phyloP scores from a whole-genome alignment of 1,284 basidiomycete genomes.

The Marasmius fiardii region DNA sequence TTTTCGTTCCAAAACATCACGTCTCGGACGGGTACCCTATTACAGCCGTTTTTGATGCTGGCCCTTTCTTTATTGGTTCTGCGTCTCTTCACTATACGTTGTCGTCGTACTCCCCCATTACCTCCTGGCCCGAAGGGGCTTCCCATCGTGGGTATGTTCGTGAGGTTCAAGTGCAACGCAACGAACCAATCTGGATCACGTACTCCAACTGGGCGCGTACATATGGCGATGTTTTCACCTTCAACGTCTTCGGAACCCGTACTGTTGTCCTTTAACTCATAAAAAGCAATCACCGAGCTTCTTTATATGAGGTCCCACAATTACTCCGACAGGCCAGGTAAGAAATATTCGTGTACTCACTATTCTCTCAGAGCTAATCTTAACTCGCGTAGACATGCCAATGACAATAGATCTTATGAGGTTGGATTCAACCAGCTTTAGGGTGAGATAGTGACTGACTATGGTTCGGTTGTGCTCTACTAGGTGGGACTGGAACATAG shows the following conservation, averaged over 20 bases:
- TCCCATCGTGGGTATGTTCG: conserved; percentile 8
- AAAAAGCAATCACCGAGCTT: conserved; percentile 19
- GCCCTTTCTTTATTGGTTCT: neutral
- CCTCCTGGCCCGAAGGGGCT: conserved; percentile 11
- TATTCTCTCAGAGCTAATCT: neutral
- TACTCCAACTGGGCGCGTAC: conserved; percentile 4
- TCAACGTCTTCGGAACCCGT: conserved; percentile 11
- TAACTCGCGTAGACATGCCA: neutral
- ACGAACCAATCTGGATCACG: conserved; percentile 4
- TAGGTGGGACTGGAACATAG: conserved; percentile 28
- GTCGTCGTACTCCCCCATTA: neutral
- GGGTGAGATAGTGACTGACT: neutral
- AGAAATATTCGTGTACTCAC: neutral
- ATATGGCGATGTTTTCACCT: conserved; percentile 6
- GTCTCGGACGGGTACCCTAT: too few relatives aligned
- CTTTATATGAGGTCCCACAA: conserved; percentile 20
- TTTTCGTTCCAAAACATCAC: too few relatives aligned
- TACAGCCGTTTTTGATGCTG: neutral
- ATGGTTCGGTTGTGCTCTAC: neutral
- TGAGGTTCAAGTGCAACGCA: neutral
- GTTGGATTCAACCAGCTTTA: neutral
- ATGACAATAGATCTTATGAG: conserved; percentile 28
- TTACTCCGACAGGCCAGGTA: conserved; percentile 20
- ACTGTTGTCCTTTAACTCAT: conserved; percentile 22
- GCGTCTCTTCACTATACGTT: neutral